Base-by-base conservation (phyloP, 2,329 filamentous ascomycete genomes). In the Colletotrichum sp. region DNA sequence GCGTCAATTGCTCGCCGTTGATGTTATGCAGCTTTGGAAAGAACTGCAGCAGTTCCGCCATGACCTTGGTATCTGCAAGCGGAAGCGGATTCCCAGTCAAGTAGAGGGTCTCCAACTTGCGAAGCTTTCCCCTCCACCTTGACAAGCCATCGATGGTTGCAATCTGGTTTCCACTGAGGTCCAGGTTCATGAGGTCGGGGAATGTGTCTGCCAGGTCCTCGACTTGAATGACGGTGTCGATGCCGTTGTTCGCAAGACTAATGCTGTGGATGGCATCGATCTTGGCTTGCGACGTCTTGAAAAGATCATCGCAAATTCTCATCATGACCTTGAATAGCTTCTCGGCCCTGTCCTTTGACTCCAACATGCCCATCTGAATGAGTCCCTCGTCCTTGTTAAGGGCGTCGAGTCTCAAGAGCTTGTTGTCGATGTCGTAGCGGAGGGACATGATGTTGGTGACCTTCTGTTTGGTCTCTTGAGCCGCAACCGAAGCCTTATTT, bases 251-350 rank as follows among this genome's bases (percentile, higher is more conserved):
- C 21, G 94, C 93, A 15, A 99, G 90, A 49, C 93, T 95, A 80
- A 99, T 93, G 81, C 95, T 96, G 78, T 93, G 88, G 65, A 99
- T 93, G 6, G 94, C 93, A 63, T 96, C 93, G 66, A 92, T 91
- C 83, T 96, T 96, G 66, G 94, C 93, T 76, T 93, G 89, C 15
- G 90, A 82, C 3, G 90, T 93, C 79, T 93, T 93, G 87, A 98
- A 98, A 21, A 94, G 90, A 76, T 92, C 88, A 69, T 98, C 93
- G 83, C 95, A 96, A 63, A 98, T 93, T 75, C 92, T 92, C 95
- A 99, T 98, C 77, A 99, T 89, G 2, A 95, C 96, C 68, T 95
- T 95, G 86, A 99, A 98, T 77, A 98, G 95, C 84, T 98, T 99
- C 78, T 94, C 91, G 62, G 94, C 92, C 2, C 93, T 93, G 5